A percentile compares a stretch with the other conserved stretches of the same genome.
These are phyloP conservation scores for Colletotrichum tropicale DNA, from an alignment of 2,329 filamentous ascomycete species.

Conservation along the genomic window DNA sequence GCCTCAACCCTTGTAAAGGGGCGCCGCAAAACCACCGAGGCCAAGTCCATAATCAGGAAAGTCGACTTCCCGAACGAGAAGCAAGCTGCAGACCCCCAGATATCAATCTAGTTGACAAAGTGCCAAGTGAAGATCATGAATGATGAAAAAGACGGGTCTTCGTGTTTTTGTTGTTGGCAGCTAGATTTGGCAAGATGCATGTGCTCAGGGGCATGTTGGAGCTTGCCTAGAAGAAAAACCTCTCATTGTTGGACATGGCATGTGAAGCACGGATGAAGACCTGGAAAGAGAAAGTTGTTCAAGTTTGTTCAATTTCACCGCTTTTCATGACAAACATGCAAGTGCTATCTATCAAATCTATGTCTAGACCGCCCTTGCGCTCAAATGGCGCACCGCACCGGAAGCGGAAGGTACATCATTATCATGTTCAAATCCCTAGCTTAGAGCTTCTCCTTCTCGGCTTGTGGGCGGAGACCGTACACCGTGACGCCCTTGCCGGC, in stretches of 20 bases:
- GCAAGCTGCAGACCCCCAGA: not conserved
- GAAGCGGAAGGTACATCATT: not conserved
- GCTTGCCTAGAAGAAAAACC: not conserved
- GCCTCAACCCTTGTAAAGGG: not conserved
- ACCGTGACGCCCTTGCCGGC: conserved; percentile 8
- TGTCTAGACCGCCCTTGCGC: not conserved
- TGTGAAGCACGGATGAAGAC: not conserved
- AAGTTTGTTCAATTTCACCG: not conserved
- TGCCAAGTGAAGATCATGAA: not conserved
- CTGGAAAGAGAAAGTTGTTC: not conserved
- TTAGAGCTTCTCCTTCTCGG: not conserved
- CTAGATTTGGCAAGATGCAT: not conserved
- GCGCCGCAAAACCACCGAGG: not conserved
- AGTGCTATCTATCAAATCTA: not conserved
- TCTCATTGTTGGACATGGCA: not conserved
- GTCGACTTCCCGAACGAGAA: not conserved
- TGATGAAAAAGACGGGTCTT: not conserved
- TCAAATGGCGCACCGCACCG: not conserved
- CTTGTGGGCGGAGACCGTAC: not conserved
- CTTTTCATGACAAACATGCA: not conserved
- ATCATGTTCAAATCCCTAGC: not conserved
- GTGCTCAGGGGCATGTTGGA: not conserved
- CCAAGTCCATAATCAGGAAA: not conserved
- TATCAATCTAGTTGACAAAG: not conserved
- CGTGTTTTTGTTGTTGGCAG: not conserved